phyloP scores from a whole-genome alignment of 768 basidiomycete species.

The Trametes gibbosa region DNA sequence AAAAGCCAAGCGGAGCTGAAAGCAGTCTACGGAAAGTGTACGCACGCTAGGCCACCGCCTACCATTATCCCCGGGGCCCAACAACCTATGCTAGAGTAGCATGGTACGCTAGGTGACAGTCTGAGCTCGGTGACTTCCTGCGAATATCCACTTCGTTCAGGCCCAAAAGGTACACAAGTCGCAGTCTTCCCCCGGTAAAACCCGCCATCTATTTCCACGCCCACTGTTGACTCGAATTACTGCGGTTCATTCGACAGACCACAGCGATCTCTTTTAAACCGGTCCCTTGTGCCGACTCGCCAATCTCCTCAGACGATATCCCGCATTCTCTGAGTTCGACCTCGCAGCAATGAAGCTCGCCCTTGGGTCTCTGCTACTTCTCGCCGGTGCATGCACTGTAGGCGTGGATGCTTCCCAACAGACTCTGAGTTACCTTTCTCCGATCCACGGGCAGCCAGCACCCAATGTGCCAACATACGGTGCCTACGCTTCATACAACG shows the following conservation, averaged over 20 bases:
- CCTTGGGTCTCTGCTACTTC: neutral
- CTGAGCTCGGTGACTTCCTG: no score
- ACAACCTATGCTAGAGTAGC: no score
- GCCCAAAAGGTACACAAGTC: neutral
- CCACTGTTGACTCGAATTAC: neutral
- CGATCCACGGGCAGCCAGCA: neutral
- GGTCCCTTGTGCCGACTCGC: neutral
- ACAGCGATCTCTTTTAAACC: no score
- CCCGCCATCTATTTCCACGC: neutral
- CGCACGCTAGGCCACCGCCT: no score
- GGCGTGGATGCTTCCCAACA: neutral
- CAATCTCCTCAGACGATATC: neutral
- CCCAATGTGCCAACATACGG: neutral
- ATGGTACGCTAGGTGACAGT: no score
- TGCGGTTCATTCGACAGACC: neutral
- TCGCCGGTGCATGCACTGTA: neutral
- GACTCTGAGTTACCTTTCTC: neutral
- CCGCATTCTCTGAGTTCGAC: neutral
- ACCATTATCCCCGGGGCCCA: no score
- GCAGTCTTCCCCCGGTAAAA: neutral
- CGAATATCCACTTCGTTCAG: no score
- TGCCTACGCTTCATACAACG: neutral
- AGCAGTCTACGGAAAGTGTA: no score
- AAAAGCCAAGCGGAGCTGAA: no score
- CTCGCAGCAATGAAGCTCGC: neutral